Conservation (phyloP, 768 basidiomycete species). For the Leucosporidium yakuticum region DNA sequence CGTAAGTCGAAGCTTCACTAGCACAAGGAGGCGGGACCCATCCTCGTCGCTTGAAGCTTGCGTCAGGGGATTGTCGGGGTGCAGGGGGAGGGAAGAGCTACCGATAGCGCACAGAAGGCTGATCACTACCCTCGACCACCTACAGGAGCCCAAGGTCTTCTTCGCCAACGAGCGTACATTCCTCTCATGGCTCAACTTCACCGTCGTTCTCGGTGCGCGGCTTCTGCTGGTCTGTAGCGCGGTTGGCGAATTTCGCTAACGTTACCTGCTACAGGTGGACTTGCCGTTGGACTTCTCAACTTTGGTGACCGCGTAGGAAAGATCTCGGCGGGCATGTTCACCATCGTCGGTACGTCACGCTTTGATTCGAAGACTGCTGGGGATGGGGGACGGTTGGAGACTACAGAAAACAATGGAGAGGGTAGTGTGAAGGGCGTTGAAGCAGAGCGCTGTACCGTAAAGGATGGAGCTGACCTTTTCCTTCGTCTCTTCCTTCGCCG, state of each 20-base stretch:
- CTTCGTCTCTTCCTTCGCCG: slow-evolving; percentile 18
- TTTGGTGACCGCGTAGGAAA: slow-evolving; percentile 98
- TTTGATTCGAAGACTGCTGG: neutral
- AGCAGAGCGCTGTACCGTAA: neutral
- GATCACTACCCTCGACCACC: neutral
- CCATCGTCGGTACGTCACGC: slow-evolving; percentile 66
- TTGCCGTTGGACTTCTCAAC: slow-evolving; percentile 91
- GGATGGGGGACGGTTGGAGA: too few species aligned
- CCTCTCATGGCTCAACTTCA: slow-evolving; percentile 89
- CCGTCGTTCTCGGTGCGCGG: neutral
- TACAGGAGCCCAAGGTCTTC: slow-evolving; percentile 77
- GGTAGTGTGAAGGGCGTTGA: neutral
- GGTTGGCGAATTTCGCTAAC: slow-evolving; percentile 4
- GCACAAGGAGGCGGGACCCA: neutral
- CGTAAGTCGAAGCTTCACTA: neutral
- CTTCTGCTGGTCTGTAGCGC: neutral
- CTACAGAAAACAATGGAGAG: neutral
- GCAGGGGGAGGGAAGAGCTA: too few species aligned
- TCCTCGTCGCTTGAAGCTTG: neutral
- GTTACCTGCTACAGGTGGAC: slow-evolving; percentile 81
- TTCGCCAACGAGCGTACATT: slow-evolving; percentile 80
- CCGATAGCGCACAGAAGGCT: too few species aligned
- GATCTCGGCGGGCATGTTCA: slow-evolving; percentile 95
- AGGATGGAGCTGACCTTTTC: neutral
- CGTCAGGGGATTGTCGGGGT: too few species aligned